Percentiles rank a stretch among this genome's conserved stretches.
Conservation (phyloP, 2,329 filamentous ascomycete species). For the Botrytis byssoidea region DNA sequence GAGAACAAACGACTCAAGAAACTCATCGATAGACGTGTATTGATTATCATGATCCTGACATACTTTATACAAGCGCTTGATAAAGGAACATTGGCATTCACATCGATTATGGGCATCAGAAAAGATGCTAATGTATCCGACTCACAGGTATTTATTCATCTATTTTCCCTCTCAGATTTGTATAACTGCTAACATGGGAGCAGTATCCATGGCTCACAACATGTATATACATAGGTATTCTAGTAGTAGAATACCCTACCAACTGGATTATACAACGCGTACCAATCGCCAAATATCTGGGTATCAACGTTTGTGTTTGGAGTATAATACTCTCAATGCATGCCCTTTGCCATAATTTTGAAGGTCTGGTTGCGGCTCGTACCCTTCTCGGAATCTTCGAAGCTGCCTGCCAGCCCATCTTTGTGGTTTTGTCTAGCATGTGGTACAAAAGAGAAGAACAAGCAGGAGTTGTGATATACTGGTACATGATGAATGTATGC, state of each 20-base stretch:
- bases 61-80: constrained; percentile 47
- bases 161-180: constrained; percentile 49
- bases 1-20: constrained; percentile 60
- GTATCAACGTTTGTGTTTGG: constrained; percentile 18
- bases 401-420: constrained; percentile 65
- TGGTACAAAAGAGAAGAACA: constrained; percentile 74
- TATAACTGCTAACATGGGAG: constrained; percentile 39
- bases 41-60: constrained; percentile 66
- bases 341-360: constrained; percentile 52
- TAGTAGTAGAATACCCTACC: constrained; percentile 43
- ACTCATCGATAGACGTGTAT: constrained; percentile 65
- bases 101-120: constrained; percentile 35
- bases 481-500: constrained; percentile 44
- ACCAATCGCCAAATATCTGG: constrained; percentile 17
- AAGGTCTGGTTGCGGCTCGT: constrained; percentile 59
- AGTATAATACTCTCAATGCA: constrained; percentile 13
- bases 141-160: constrained; percentile 56
- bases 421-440: constrained; percentile 57
- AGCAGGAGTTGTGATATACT: constrained; percentile 57
- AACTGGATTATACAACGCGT: constrained; percentile 38
- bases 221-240: constrained; percentile 32
- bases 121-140: constrained; percentile 33
- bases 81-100: constrained; percentile 36
- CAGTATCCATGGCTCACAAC: constrained; percentile 35
- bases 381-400: constrained; percentile 69